These are phyloP conservation scores for Diaporthe sp. DNA, from an alignment of 2,329 filamentous ascomycete genomes.

Conservation along the genomic window DNA sequence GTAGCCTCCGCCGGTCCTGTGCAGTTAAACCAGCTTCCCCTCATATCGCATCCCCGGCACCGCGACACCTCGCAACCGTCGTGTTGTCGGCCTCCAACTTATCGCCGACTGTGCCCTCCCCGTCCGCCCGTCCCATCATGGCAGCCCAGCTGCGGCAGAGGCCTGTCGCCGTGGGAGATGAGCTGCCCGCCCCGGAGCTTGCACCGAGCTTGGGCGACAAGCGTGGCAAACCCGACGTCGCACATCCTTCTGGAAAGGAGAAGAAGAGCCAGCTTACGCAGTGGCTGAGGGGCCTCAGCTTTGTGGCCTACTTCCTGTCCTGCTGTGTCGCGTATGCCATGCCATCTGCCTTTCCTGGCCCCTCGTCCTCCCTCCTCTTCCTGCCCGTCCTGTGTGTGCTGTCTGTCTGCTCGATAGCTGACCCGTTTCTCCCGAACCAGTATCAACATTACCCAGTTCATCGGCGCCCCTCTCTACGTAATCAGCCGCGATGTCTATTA, in stretches of 20 bases:
- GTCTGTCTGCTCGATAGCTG: slow-evolving; percentile 4
- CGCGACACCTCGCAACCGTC: not conserved
- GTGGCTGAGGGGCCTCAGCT: slow-evolving; percentile 61
- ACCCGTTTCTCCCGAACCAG: slow-evolving; percentile 48
- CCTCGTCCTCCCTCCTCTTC: not conserved
- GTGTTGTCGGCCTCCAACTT: not conserved
- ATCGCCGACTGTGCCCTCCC: not conserved
- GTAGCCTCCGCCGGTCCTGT: not conserved
- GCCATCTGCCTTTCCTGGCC: not conserved
- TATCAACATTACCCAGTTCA: slow-evolving; percentile 76
- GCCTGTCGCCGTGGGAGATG: slow-evolving; percentile 36
- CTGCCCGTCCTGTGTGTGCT: not conserved
- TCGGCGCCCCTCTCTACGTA: slow-evolving; percentile 81
- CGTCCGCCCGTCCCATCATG: slow-evolving; percentile 41
- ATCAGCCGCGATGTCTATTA: slow-evolving; percentile 83
- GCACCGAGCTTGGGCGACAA: slow-evolving; percentile 37
- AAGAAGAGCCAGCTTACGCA: slow-evolving; percentile 63
- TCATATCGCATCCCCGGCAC: not conserved
- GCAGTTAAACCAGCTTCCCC: not conserved
- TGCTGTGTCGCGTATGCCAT: slow-evolving; percentile 61
- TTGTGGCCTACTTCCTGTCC: slow-evolving; percentile 62
- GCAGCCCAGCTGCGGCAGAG: slow-evolving; percentile 50
- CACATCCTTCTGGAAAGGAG: slow-evolving; percentile 66
- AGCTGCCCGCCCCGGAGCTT: slow-evolving; percentile 38
- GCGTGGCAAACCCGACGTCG: slow-evolving; percentile 34